Base-by-base conservation (phyloP, 805 yeast genomes). In the Yarrowia osloensis region DNA sequence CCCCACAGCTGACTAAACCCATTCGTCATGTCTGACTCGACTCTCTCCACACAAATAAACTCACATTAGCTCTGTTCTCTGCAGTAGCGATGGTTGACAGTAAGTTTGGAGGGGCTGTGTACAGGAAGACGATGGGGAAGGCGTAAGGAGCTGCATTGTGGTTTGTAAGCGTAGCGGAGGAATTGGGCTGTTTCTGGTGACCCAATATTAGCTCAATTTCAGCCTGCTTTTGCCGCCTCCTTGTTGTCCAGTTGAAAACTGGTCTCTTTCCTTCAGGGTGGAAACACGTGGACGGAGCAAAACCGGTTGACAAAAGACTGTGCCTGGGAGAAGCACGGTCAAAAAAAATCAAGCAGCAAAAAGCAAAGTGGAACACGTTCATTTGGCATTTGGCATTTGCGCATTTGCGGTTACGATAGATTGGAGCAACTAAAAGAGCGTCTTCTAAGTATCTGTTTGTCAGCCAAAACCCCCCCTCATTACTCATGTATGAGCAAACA, bases 231-330 rank as follows among this genome's bases (percentile, higher is more conserved):
- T n/a, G n/a, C n/a, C n/a, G n/a, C n/a, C n/a, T n/a, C n/a, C n/a
- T n/a, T n/a, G n/a, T n/a, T n/a, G n/a, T n/a, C n/a, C n/a, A n/a
- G n/a, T n/a, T 28, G 11, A 28, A 3, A 28, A 28, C 2, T 5
- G 3, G 11, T 8, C 6, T 28, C 31, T 28, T 11, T 28, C 31
- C 31, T 28, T 5, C 31, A 28, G 11, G 7, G 9, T 8, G 9
- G 24, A 47, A n/a, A 28, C 54, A 47, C 54, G 54, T 47, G 54
- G 35, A 47, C 19, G 22, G 35, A 47, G 37, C 35, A 47, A 44
- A 44, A 46, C 33, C 19, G 52, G 31, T 46, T 3, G 21, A 19
- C 33, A 24, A 8, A 8, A 13, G 17, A 7, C 12, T 12, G 17
- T 28, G 54, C 54, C n/a, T 44, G 17, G 3, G 3, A 44, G 49